Evolutionary conservation across 2,329 filamentous ascomycete species (phyloP), one percentile per base, ranked within the genome.

Genomic region (Aspergillus hortae): DNA sequence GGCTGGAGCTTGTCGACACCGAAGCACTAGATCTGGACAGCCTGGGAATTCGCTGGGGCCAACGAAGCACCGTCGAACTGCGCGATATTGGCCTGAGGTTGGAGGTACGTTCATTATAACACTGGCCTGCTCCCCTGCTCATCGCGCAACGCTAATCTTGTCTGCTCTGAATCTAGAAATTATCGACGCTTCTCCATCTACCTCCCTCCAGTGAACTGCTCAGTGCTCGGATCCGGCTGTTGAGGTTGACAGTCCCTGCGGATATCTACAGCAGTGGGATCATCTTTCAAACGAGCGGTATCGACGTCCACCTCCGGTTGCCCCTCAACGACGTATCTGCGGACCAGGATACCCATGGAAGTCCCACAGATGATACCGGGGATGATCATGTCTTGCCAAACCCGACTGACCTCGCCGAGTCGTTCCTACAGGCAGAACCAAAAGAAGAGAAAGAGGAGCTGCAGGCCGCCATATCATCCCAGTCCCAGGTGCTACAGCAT

Each of bases 251-350:
- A 6, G 81, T 97, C 46, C 90, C 92, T 11, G 86, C 94, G 67
- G 90, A 96, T 70, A 86, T 96, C 59, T 91, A 92, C 69, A 87
- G 85, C 48, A 92, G 87, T 60, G 86, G 90, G 25, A 95, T 97
- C 66, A 78, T 82, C 27, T 83, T 92, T 62, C 89, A 96, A 65
- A 80, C 92, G 19, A 85, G 92, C 61, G 91, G 90, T 17, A 83
- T 96, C 55, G 83, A 92, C 58, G 80, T 95, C 30, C 81, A 85
- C 54, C 65, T 89, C 21, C 79, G 78, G 59, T 76, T 90, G 32
- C 75, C 61, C 63, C 73, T 55, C 68, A 74, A 70, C 63, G 61
- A 68, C 60, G 45, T 66, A 63, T 53, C 59, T 57, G 61, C 62
- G 61, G 62, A 46, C 53, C 65, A 66, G 59, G 63, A 64, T 54